Base-by-base conservation (phyloP, 1,284 basidiomycete species). In the Golubevia pallescens region DNA sequence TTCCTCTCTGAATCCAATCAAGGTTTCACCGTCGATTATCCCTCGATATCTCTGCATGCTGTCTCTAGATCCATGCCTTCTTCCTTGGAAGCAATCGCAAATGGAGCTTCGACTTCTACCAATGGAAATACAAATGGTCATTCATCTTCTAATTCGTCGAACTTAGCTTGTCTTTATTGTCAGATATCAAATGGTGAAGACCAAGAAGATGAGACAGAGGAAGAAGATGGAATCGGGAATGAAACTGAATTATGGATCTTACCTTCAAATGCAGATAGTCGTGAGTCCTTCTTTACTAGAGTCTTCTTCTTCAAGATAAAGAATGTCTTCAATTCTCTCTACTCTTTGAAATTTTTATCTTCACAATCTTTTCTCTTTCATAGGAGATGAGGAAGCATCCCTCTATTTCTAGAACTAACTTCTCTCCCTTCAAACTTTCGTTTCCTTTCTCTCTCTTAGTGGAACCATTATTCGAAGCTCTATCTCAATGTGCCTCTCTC, bases 401-500 rank as follows among this genome's bases (percentile, higher is more conserved):
- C n/a, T n/a, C n/a, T n/a, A n/a, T n/a, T n/a, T n/a, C n/a, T n/a
- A n/a, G n/a, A n/a, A n/a, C n/a, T n/a, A n/a, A n/a, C n/a, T n/a
- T n/a, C n/a, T n/a, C n/a, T n/a, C n/a, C n/a, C n/a, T n/a, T n/a
- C n/a, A n/a, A n/a, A n/a, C n/a, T n/a, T n/a, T n/a, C n/a, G n/a
- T n/a, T n/a, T n/a, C 23, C 16, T 64, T 60, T 55, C 19, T 54
- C 13, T 57, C 23, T 53, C 38, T 48, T 77, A 95, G 94, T 97
- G 66, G 93, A 96, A 68, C 83, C 89, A 13, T 92, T 98, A 61
- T 98, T 97, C 80, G 91, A 93, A 72, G 90, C 93, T 8, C 88
- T 98, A 19, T 97, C 95, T 0, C 79, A 89, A 62, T 97, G 95
- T 84, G 94, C 95, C 2, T 91, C 95, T 1, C 88, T 98, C 19